These are phyloP conservation scores for Stemphylium beticola DNA, from an alignment of 2,329 filamentous ascomycete species.

Conservation along the genomic window DNA sequence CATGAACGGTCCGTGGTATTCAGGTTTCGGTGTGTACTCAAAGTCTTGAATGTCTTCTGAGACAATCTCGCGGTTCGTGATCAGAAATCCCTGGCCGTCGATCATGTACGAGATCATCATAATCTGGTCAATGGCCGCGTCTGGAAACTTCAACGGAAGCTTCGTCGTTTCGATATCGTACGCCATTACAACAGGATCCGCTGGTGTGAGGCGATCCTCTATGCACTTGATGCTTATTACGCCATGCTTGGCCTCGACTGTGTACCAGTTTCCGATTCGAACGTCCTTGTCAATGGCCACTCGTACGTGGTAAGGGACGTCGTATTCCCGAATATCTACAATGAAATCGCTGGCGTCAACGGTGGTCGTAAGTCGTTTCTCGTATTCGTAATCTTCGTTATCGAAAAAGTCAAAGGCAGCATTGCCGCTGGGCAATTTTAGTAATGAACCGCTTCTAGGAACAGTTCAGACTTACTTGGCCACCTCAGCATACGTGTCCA, in stretches of 20 bases:
- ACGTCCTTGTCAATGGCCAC: slow-evolving; percentile 98
- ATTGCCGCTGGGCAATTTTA: slow-evolving; percentile 63
- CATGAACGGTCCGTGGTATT: slow-evolving; percentile 94
- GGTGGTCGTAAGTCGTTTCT: slow-evolving; percentile 78
- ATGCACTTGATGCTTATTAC: slow-evolving; percentile 82
- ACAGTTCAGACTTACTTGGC: slow-evolving; percentile 68
- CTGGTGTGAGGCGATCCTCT: slow-evolving; percentile 84
- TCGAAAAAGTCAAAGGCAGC: slow-evolving; percentile 95
- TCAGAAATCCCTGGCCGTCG: slow-evolving; percentile 95
- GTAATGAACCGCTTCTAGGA: not conserved
- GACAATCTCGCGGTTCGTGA: slow-evolving; percentile 97
- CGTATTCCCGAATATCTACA: slow-evolving; percentile 98
- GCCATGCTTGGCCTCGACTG: slow-evolving; percentile 91
- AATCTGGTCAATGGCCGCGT: slow-evolving; percentile 90
- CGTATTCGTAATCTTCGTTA: slow-evolving; percentile 76
- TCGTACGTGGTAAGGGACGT: slow-evolving; percentile 98
- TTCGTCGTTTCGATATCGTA: slow-evolving; percentile 99
- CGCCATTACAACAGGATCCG: slow-evolving; percentile 97
- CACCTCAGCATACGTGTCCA: slow-evolving; percentile 98
- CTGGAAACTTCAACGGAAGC: slow-evolving; percentile 93
- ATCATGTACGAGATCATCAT: slow-evolving; percentile 99
- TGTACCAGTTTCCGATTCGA: slow-evolving; percentile 96
- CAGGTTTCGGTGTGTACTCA: slow-evolving; percentile 96
- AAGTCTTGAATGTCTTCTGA: slow-evolving; percentile 98
- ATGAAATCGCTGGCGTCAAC: slow-evolving; percentile 95